A percentile compares a stretch with the other conserved stretches of the same genome.
These are phyloP conservation scores for Cryptosporidium ryanae DNA, from an alignment of 169 alveolate genomes.

Conservation along the genomic window DNA sequence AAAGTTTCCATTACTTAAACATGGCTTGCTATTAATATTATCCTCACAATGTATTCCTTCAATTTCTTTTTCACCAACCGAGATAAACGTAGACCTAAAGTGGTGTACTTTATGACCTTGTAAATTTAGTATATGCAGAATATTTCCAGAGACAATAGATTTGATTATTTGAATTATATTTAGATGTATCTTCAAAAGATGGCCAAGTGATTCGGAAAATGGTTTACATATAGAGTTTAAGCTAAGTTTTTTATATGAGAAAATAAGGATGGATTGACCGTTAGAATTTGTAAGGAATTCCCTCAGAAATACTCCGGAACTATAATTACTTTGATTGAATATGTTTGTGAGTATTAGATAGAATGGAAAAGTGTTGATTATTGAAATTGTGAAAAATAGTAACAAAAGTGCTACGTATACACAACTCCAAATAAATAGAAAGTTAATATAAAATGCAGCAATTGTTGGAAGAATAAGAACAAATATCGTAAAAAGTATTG, in stretches of 20 bases:
- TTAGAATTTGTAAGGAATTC: constrained; percentile 7
- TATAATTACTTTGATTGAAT: constrained; percentile 16
- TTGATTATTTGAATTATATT: constrained; percentile 41
- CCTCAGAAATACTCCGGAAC: constrained; percentile 50
- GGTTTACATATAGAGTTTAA: constrained; percentile 44
- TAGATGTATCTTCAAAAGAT: constrained; percentile 30
- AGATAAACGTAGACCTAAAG: constrained; percentile 42
- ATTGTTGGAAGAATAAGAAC: constrained; percentile 61
- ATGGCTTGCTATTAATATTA: background rate
- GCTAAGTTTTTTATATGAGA: constrained; percentile 26
- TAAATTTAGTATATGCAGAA: constrained; percentile 46
- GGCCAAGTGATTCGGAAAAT: constrained; percentile 44
- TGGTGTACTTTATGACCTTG: constrained; percentile 33
- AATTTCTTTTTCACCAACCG: background rate
- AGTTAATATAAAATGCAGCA: constrained; percentile 62
- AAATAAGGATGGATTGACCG: constrained; percentile 29
- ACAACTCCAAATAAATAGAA: constrained; percentile 66
- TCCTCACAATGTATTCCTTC: background rate
- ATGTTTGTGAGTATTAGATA: constrained; percentile 1
- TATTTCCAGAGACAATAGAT: constrained; percentile 44
- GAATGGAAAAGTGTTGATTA: constrained; percentile 44
- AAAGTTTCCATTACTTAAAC: constrained; percentile 18
- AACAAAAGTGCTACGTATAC: constrained; percentile 37
- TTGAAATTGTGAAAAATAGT: constrained; percentile 40
- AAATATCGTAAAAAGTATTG: constrained; percentile 56